Conservation (phyloP, 306 rosid genomes). For the Boehmeria nivea region DNA sequence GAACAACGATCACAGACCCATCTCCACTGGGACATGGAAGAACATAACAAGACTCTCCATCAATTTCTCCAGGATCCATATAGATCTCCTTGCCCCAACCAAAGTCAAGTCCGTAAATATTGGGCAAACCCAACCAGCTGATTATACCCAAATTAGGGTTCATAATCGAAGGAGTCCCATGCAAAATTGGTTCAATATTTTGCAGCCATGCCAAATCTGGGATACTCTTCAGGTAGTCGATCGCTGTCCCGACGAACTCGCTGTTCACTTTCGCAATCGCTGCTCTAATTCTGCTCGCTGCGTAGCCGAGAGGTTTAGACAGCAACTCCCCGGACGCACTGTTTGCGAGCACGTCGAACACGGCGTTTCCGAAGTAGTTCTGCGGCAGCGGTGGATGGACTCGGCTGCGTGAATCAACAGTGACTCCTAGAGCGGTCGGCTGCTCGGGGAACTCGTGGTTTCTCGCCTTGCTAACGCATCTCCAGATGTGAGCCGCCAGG, state of each 20-base stretch:
- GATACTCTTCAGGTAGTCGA: no score
- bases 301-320: conserved; percentile 48
- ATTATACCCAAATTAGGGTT: conserved; percentile 43
- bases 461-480: conserved; percentile 50
- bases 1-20: background rate
- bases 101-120: conserved; percentile 52
- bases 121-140: conserved; percentile 51
- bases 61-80: conserved; percentile 43
- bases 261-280: conserved; percentile 45
- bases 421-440: conserved; percentile 21
- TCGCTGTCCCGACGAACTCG: conserved; percentile 25
- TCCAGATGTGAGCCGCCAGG: conserved; percentile 31
- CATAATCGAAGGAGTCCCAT: background rate
- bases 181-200: no score
- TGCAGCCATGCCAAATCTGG: no score
- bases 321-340: conserved; percentile 45
- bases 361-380: no score
- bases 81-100: conserved; percentile 61
- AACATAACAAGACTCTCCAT: conserved; percentile 37
- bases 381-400: no score
- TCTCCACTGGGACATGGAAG: conserved; percentile 6
- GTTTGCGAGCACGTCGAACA: conserved; percentile 37
- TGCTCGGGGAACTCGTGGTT: conserved; percentile 28
- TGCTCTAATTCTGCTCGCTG: conserved; percentile 44
- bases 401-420: no score